phyloP scores from a whole-genome alignment of 192 early-diverging fungal species.

The Coemansia sp. region DNA sequence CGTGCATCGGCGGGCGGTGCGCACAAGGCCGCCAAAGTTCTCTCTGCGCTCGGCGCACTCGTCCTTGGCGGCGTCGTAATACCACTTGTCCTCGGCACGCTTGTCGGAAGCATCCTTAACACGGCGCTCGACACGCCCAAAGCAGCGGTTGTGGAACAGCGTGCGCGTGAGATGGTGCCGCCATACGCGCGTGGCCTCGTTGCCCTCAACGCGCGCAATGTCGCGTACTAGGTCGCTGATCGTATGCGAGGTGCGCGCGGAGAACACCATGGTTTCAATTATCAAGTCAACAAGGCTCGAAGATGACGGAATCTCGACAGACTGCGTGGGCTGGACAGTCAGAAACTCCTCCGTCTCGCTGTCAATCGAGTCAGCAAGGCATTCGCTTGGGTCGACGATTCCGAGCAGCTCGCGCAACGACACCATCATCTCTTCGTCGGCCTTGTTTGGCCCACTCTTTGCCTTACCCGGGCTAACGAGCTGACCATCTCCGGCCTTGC shows the following conservation, averaged over 20 bases:
- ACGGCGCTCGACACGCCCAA: constrained; percentile 56
- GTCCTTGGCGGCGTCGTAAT: constrained; percentile 54
- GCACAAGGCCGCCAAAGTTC: constrained; percentile 55
- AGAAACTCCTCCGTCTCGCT: constrained; percentile 50
- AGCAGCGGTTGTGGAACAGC: constrained; percentile 48
- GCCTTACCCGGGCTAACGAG: not conserved
- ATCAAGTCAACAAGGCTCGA: constrained; percentile 37
- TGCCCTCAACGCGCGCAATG: constrained; percentile 32
- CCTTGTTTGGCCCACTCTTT: not conserved
- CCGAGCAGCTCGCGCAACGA: constrained; percentile 51
- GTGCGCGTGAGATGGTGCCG: constrained; percentile 43
- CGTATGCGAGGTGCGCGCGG: constrained; percentile 55
- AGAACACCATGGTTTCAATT: constrained; percentile 56
- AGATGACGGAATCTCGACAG: constrained; percentile 18
- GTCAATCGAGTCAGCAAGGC: constrained; percentile 52
- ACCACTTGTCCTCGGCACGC: constrained; percentile 56
- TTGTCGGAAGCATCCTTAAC: constrained; percentile 56
- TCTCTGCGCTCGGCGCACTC: constrained; percentile 41
- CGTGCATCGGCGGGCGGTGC: constrained; percentile 56
- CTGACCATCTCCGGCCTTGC: not conserved
- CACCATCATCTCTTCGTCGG: constrained; percentile 50
- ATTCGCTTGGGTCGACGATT: constrained; percentile 52
- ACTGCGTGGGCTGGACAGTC: constrained; percentile 23
- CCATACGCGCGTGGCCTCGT: constrained; percentile 27
- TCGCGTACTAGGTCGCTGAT: constrained; percentile 56